Evolutionary conservation across 495 filamentous ascomycete species (phyloP), one percentile per base, ranked within the genome.

Genomic region (Daldinia bambusicola): DNA sequence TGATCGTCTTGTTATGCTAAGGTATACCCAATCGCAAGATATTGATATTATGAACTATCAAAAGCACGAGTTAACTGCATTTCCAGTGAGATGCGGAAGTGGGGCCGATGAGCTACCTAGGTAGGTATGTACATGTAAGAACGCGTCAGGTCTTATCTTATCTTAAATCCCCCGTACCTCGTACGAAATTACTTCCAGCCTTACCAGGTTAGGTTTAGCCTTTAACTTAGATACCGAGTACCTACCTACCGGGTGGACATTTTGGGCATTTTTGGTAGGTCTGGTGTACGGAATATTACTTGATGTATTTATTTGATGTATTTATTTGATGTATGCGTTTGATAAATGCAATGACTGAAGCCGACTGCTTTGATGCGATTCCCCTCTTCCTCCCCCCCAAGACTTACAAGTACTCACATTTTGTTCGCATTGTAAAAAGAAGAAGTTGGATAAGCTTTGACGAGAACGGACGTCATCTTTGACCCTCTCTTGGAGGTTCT

Each of bases 401-500:
- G 31, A 59, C 26, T 16, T 45, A 7, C 6, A 36, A 2, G 4
- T 55, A 43, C 40, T 52, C 53, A 10, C 9, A 68, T 69, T 8
- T 73, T 66, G 41, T 62, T 69, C 66, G 31, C 61, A 56, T 69
- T 58, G 50, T 51, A 63, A 63, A 69, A 68, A 66, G 63, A 55
- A 68, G 51, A 37, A 43, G 63, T 38, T 56, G 34, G 43, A 64
- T 36, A 53, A 32, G 61, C 30, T 10, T 34, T 57, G 67, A 77
- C 74, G 75, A 66, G 75, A 75, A 72, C 75, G 75, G 75, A 72
- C 65, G 38, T 30, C 22, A 72, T 45, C 75, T 77, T 75, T 77
- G 73, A 75, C 53, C 60, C 55, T 60, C 43, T 37, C 52, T 55
- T 43, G 63, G 59, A 36, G 59, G 58, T 69, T 69, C 26, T 65